Base-by-base conservation (phyloP, 140 eudicot species). In the Senecio squalidus region DNA sequence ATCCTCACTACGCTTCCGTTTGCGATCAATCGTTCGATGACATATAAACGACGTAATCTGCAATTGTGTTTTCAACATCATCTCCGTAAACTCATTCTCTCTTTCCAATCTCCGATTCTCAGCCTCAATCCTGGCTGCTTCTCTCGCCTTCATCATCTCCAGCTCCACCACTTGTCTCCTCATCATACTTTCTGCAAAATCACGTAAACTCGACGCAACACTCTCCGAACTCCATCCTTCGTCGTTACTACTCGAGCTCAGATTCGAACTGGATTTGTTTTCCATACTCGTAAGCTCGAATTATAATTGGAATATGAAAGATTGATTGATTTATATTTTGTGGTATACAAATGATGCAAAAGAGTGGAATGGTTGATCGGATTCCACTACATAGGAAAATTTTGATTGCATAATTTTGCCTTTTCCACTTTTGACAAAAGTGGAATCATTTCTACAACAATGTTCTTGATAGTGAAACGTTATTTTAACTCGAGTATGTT, bases 121-220 rank as follows among this genome's bases (percentile, higher is more conserved):
- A 1, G 77, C 77, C 27, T 52, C 74, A 29, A 75, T 76, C 75
- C 86, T 48, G 18, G 70, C 61, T 9, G 62, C 62, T 58, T 80
- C 86, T 39, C 86, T 71, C 3, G 47, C 64, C 79, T 68, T 75
- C 57, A 75, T 38, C 71, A 75, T 75, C 71, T 75, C 79, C 68
- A 71, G 64, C 40, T 76, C 82, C 3, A 67, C 68, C 21, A 25
- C 69, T 51, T 80, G 71, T 62, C 61, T 64, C 29, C 74, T 58
- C 64, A 80, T 16, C 79, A 75, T 62, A 30, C 67, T 43, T 68
- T 80, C 78, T 5, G 79, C 72, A 2, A 80, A 51, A 57, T 71
- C 60, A 31, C 66, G 74, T 25, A 80, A 22, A 36, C 82, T 58
- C 23, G 74, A 73, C 31, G 67, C 66, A 58, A 79, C 40, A 17